Evolutionary conservation across 352 stramenopile species (phyloP).

Genomic region (Chrysophaeum taylorii): DNA sequence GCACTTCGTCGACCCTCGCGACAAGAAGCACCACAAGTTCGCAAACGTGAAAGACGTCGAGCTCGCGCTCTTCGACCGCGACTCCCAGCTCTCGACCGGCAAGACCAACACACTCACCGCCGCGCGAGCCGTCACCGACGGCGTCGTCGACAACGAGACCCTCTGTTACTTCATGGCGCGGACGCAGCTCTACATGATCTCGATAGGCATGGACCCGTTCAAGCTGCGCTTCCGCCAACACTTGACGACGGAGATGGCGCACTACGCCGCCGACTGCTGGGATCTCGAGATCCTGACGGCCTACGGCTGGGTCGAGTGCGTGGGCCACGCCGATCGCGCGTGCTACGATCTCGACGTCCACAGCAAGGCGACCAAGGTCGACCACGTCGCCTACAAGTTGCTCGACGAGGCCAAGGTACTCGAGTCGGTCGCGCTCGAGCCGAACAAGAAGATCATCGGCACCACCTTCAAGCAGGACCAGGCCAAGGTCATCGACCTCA

Average conservation of each 20-base stretch:
- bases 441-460: conserved; percentile 90
- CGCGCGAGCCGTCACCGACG: conserved; percentile 73
- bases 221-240: conserved; percentile 96
- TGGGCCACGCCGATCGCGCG: conserved; percentile 92
- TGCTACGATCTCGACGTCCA: conserved; percentile 88
- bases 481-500: conserved; percentile 58
- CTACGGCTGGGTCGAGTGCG: conserved; percentile 97
- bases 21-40: conserved; percentile 97
- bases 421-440: conserved; percentile 79
- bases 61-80: conserved; percentile 69
- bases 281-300: conserved; percentile 96
- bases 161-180: conserved; percentile 97
- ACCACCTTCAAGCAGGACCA: conserved; percentile 90
- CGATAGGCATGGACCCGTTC: conserved; percentile 80
- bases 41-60: conserved; percentile 62
- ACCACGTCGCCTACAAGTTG: conserved; percentile 57
- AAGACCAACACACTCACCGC: conserved; percentile 84
- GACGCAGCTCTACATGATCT: conserved; percentile 82
- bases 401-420: conserved; percentile 59
- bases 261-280: conserved; percentile 99
- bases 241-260: conserved; percentile 97
- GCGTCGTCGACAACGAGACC: conserved; percentile 95
- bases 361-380: conserved; percentile 75
- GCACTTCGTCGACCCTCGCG: conserved; percentile 78
- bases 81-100: conserved; percentile 88